Conservation (phyloP, 176 grass and related monocot species). For the Musa beccarii region DNA sequence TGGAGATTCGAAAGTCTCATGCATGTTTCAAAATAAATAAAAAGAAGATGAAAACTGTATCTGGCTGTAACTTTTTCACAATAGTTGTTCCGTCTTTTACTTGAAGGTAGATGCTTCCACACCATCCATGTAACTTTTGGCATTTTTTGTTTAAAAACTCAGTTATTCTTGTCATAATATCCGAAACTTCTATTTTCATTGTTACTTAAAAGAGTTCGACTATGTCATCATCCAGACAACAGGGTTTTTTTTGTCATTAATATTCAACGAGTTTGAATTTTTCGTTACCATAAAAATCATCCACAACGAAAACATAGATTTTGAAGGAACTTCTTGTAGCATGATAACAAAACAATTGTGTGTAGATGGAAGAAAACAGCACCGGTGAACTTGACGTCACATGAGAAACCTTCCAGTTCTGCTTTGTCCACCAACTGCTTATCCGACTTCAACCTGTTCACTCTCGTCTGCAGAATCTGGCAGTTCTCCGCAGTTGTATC, state of each 20-base stretch:
- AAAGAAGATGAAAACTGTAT: too few relatives aligned
- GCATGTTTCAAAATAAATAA: too few relatives aligned
- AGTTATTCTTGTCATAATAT: too few relatives aligned
- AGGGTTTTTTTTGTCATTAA: background rate
- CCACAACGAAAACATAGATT: background rate
- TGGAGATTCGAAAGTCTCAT: too few relatives aligned
- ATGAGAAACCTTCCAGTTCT: constrained; percentile 73
- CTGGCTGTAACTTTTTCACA: too few relatives aligned
- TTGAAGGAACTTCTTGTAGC: background rate
- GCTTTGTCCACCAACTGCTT: constrained; percentile 65
- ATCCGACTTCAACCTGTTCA: constrained; percentile 76
- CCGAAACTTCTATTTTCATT: too few relatives aligned
- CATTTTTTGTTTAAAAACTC: too few relatives aligned
- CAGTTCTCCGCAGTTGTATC: constrained; percentile 81
- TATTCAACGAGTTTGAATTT: too few relatives aligned
- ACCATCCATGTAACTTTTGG: too few relatives aligned
- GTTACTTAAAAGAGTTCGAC: background rate
- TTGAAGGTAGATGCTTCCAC: too few relatives aligned
- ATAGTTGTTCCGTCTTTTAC: too few relatives aligned
- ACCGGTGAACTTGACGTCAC: constrained; percentile 87
- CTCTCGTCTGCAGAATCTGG: constrained; percentile 88
- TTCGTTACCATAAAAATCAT: background rate
- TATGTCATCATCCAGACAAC: background rate
- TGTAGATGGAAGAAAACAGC: background rate
- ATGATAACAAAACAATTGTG: background rate